Conservation (phyloP, 2,329 filamentous ascomycete species). For the Colletotrichum australisinense region DNA sequence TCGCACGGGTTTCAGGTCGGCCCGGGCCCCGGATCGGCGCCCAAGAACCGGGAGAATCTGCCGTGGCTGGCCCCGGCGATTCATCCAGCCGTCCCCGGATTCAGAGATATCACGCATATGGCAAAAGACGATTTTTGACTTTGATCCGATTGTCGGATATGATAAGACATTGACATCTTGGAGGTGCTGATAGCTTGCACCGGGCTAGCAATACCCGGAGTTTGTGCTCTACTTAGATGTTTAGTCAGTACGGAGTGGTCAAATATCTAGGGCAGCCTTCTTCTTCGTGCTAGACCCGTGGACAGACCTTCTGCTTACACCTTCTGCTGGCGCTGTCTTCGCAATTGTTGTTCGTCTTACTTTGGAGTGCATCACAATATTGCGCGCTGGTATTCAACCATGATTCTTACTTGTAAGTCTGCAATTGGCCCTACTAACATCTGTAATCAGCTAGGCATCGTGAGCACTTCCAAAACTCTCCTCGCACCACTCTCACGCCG, state of each 20-base stretch:
- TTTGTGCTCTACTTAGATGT: too few relatives aligned
- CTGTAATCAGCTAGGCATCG: background rate
- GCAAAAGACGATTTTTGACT: background rate
- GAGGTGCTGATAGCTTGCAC: background rate
- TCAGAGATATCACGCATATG: background rate
- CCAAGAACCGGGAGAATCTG: slow-evolving; percentile 2
- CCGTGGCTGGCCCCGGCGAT: background rate
- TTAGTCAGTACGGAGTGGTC: too few relatives aligned
- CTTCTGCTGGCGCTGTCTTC: background rate
- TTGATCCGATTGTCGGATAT: background rate
- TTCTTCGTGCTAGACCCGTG: background rate
- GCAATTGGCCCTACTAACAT: background rate
- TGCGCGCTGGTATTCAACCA: background rate
- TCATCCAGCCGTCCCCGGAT: background rate
- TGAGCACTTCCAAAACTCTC: background rate
- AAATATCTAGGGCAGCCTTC: background rate
- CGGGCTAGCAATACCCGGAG: too few relatives aligned
- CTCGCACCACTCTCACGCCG: background rate
- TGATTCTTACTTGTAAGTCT: background rate
- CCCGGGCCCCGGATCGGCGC: slow-evolving; percentile 12
- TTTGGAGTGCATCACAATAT: background rate
- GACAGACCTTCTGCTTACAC: background rate
- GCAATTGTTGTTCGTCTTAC: background rate
- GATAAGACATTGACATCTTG: background rate
- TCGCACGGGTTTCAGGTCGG: slow-evolving; percentile 17